These are phyloP conservation scores for Pyrus communis DNA, from an alignment of 306 rosid genomes.

Conservation along the genomic window DNA sequence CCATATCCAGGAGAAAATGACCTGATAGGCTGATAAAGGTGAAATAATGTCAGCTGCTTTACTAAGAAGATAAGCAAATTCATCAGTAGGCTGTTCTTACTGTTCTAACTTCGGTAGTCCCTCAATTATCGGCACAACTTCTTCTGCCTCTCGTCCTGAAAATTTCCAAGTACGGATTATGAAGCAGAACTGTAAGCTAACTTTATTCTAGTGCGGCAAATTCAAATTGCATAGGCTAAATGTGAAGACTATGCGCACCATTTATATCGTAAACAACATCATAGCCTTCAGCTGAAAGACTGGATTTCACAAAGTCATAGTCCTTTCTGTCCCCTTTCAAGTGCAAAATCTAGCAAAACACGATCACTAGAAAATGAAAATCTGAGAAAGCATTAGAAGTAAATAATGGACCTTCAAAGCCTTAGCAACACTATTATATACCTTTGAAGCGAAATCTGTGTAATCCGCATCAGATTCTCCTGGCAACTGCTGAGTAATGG, in stretches of 20 bases:
- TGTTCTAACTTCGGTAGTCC: slow-evolving; percentile 87
- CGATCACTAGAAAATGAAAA: background rate
- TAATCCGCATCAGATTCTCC: slow-evolving; percentile 76
- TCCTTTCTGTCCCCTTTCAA: slow-evolving; percentile 94
- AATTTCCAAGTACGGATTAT: background rate
- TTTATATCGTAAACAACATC: slow-evolving; percentile 95
- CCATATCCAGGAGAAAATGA: background rate
- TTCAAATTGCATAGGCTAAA: background rate
- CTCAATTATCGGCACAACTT: slow-evolving; percentile 77
- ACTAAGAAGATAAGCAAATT: background rate
- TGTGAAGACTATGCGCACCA: slow-evolving; percentile 36
- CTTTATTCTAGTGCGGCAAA: background rate
- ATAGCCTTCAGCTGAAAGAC: slow-evolving; percentile 79
- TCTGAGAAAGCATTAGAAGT: background rate
- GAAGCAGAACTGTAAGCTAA: slow-evolving; percentile 4
- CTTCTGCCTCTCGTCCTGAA: slow-evolving; percentile 90
- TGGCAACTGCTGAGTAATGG: slow-evolving; percentile 72
- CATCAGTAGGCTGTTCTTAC: slow-evolving; percentile 35
- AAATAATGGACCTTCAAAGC: background rate
- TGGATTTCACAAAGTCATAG: slow-evolving; percentile 76
- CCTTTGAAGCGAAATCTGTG: slow-evolving; percentile 84
- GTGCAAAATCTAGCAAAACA: slow-evolving; percentile 62
- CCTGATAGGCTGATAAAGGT: background rate
- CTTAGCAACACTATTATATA: slow-evolving; percentile 16
- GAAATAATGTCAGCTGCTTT: background rate